phyloP scores from a whole-genome alignment of 345 rosid genomes.

The Dimocarpus longan region DNA sequence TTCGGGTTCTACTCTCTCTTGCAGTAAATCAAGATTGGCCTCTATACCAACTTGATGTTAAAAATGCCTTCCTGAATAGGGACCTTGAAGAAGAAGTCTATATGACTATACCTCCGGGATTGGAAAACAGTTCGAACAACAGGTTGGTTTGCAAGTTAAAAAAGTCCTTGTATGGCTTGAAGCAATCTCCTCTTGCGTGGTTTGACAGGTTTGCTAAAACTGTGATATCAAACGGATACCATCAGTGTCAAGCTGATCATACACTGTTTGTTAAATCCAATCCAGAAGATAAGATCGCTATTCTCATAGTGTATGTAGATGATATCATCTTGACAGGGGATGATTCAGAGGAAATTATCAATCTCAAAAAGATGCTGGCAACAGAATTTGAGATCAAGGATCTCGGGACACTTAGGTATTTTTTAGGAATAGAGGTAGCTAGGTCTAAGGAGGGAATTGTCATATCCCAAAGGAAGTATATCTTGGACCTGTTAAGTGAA shows the following conservation, averaged over 20 bases:
- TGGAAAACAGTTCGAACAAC: too few species aligned
- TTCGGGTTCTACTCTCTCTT: not conserved
- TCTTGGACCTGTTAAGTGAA: not conserved
- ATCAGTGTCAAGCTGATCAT: not conserved
- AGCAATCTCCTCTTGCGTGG: not conserved
- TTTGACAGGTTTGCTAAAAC: not conserved
- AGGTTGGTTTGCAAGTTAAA: not conserved
- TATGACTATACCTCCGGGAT: too few species aligned
- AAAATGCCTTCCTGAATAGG: too few species aligned
- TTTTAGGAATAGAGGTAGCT: not conserved
- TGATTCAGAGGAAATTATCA: not conserved
- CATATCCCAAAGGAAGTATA: not conserved
- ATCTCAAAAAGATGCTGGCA: not conserved
- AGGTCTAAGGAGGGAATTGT: not conserved
- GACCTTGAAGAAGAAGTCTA: too few species aligned
- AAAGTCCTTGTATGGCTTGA: not conserved
- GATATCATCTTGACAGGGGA: not conserved
- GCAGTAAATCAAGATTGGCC: not conserved
- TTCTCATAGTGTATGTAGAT: not conserved
- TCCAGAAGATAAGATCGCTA: not conserved
- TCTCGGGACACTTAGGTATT: not conserved
- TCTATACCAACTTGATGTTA: not conserved
- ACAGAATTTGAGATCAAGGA: not conserved
- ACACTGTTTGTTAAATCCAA: not conserved
- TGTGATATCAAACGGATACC: not conserved